Evolutionary conservation across 352 stramenopile genomes (phyloP), one percentile per base, ranked within the genome.

Genomic region (Phytopythium chamaehyphon): DNA sequence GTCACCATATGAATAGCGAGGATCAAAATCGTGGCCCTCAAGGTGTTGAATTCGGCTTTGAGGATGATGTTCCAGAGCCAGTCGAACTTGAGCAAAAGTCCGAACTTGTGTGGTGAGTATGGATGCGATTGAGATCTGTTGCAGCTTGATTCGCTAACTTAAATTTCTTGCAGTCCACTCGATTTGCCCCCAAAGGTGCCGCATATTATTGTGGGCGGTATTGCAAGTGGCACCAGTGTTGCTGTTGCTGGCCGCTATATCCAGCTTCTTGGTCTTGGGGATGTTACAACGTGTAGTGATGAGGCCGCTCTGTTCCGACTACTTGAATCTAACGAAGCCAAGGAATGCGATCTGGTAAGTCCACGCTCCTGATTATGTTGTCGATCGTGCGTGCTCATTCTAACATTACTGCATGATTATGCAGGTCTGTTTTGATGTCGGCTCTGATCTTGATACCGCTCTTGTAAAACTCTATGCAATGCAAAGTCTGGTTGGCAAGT

Each of bases 351-450:
- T 42, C 57, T 90, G 51, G 76, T 90, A 44, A 21, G 11, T 19
- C 21, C 43, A 2, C 36, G 6, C 18, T 38, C 40, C 9, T 43
- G 16, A 23, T 57, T n/a, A 31, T 14, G 12, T 40, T 16, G 18
- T 47, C 18, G 12, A 35, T 6, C 16, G 11, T 15, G 26, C 33
- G 2, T 48, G 18, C 14, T n/a, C 21, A 54, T 43, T 36, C 24
- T 47, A 16, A 12, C 33, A 10, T 6, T 18, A 40, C 3, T 19
- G 12, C 14, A 1, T 6, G 0, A 8, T 35, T 3, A 22, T 43
- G 22, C 49, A 90, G 79, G 54, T 90, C 6, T 83, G 73, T 26
- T 88, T 84, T 44, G 81, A 89, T 40, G 67, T 88, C 28, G 76
- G 74, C 1, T 56, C 40, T 10, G 63, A 79, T 2, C 56, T 88